Conservation (phyloP, 1,139 yeast species). For the Saccharomyces uvarum region DNA sequence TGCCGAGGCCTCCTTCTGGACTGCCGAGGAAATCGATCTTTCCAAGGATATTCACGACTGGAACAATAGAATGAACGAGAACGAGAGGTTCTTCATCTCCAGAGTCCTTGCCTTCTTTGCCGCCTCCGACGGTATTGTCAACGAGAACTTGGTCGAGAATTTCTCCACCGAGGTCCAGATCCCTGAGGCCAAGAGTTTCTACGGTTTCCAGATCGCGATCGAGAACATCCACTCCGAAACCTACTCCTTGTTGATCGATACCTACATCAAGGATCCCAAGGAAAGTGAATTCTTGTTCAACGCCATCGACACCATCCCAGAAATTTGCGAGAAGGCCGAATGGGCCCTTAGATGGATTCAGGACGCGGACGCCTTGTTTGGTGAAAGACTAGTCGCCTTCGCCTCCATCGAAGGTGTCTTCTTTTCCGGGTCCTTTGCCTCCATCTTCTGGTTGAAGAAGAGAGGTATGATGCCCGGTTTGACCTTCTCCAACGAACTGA, state of each 20-base stretch:
- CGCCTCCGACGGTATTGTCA: conserved; percentile 97
- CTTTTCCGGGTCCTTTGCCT: conserved; percentile 96
- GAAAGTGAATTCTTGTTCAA: conserved; percentile 73
- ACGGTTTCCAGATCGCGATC: conserved; percentile 99
- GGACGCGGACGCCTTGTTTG: conserved; percentile 81
- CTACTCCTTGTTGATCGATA: conserved; percentile 89
- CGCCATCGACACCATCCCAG: conserved; percentile 93
- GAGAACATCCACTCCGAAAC: conserved; percentile 98
- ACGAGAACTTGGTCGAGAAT: conserved; percentile 94
- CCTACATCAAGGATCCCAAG: conserved; percentile 91
- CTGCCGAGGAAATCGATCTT: conserved; percentile 96
- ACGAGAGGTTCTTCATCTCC: conserved; percentile 85
- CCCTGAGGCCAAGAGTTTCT: conserved; percentile 97
- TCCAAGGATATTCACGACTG: conserved; percentile 89
- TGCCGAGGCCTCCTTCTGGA: conserved; percentile 99
- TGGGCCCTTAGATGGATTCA: conserved; percentile 98
- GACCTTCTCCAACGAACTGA: conserved; percentile 93
- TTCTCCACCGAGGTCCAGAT: conserved; percentile 94
- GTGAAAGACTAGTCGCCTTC: conserved; percentile 93
- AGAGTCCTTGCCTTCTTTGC: conserved; percentile 96
- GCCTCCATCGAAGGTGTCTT: conserved; percentile 99
- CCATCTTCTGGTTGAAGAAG: conserved; percentile 97
- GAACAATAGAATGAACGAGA: conserved; percentile 79
- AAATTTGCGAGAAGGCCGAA: conserved; percentile 93
- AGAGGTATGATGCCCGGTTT: conserved; percentile 98